Base-by-base conservation (phyloP, 2,329 filamentous ascomycete species). In the Calonectria pteridis region DNA sequence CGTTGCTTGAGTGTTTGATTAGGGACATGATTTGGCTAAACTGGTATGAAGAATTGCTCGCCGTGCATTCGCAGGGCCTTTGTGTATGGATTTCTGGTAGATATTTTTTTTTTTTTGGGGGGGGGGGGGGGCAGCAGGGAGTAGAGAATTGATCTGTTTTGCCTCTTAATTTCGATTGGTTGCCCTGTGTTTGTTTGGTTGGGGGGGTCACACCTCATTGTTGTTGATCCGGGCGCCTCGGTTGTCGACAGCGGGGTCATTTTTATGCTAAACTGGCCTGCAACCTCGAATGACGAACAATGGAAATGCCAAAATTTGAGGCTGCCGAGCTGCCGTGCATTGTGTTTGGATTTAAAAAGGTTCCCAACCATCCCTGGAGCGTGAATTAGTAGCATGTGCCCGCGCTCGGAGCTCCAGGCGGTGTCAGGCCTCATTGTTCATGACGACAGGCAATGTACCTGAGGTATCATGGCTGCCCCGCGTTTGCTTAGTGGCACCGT, bases 1-100 rank as follows among this genome's bases (percentile, higher is more conserved):
- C 81, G 82, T 81, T 82, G 77, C 78, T 82, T 80, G 76, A 72
- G 79, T 80, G 76, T 69, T 79, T 81, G 76, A 80, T 80, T 81
- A 81, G 74, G 79, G 74, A 78, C 73, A 77, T 76, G 77, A 78
- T 71, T 73, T 77, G 77, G 77, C 73, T 78, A 76, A 50, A 76
- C 69, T 72, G 77, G 77, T 73, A 77, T 79, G 74, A 77, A 73
- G 79, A 80, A 80, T 75, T 80, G 78, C 69, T 74, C 76, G 75
- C 78, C 49, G 63, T 75, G 73, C 68, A 72, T 75, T 73, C 40
- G 73, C 68, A 66, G 43, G 64, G 76, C 72, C 74, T 71, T 70
- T 74, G 75, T 78, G 75, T 77, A 77, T 80, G 79, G 69, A 75
- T 76, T 81, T 74, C 37, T 75, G 74, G 76, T 81, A 81, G 80